Conservation (phyloP, 2,329 filamentous ascomycete genomes). For the Diaporthe citriasiana region DNA sequence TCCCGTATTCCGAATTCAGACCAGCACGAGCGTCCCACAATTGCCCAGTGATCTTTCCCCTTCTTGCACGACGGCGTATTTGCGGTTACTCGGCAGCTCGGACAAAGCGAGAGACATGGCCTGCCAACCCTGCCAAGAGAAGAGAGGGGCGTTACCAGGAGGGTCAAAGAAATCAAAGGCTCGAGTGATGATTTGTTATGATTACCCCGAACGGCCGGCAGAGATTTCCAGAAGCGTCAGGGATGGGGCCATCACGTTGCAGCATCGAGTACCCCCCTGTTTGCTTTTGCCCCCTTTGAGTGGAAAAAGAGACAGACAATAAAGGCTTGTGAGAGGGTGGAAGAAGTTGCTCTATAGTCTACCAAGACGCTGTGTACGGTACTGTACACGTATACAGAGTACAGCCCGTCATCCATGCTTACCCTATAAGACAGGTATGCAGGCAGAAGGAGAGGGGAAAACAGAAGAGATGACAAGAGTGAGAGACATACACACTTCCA, state of each 20-base stretch:
- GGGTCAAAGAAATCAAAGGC: slow-evolving; percentile 26
- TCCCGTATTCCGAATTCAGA: slow-evolving; percentile 35
- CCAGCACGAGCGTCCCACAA: slow-evolving; percentile 29
- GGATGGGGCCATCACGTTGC: slow-evolving; percentile 32
- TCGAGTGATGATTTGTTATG: slow-evolving; percentile 36
- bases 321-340: slow-evolving; percentile 6
- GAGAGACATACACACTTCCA: slow-evolving; percentile 16
- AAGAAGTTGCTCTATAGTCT: background rate
- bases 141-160: slow-evolving; percentile 33
- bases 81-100: slow-evolving; percentile 33
- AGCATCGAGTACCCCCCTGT: slow-evolving; percentile 19
- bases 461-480: background rate
- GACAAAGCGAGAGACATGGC: slow-evolving; percentile 35
- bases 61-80: slow-evolving; percentile 21
- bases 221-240: slow-evolving; percentile 39
- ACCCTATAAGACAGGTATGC: background rate
- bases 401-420: background rate
- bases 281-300: background rate
- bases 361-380: background rate
- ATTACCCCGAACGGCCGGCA: slow-evolving; percentile 29
- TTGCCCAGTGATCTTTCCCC: slow-evolving; percentile 30
- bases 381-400: slow-evolving; percentile 18
- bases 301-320: background rate
- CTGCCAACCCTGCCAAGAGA: slow-evolving; percentile 32
- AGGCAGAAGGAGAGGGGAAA: background rate